Conservation (phyloP, 2,329 filamentous ascomycete genomes). For the Dryadomyces sulphureus region DNA sequence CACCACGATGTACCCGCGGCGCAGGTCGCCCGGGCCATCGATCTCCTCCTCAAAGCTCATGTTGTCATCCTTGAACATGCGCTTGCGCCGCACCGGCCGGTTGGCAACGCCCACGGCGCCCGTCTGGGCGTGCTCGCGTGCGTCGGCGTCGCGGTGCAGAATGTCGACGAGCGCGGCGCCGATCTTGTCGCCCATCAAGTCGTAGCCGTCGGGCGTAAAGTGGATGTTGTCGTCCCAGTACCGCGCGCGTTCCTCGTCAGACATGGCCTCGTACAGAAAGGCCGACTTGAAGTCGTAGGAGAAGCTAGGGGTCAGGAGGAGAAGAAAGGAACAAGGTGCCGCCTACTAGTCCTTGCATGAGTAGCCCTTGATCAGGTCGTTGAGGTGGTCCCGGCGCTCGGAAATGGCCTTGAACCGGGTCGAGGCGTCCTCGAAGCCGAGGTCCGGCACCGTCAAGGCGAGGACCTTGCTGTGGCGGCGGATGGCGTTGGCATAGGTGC, state of each 20-base stretch:
- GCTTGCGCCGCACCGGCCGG: slow-evolving; percentile 8
- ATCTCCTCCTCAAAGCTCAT: slow-evolving; percentile 33
- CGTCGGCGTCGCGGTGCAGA: slow-evolving; percentile 18
- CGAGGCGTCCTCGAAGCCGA: slow-evolving; percentile 13
- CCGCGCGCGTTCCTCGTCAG: slow-evolving; percentile 25
- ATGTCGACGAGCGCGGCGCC: slow-evolving; percentile 36
- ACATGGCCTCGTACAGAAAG: slow-evolving; percentile 38
- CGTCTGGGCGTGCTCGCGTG: slow-evolving; percentile 8
- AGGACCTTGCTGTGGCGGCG: slow-evolving; percentile 38
- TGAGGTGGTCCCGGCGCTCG: slow-evolving; percentile 23
- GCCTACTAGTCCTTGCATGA: slow-evolving; percentile 33
- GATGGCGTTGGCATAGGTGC: slow-evolving; percentile 35
- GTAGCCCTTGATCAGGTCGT: slow-evolving; percentile 35
- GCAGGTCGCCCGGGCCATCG: slow-evolving; percentile 29
- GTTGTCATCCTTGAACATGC: slow-evolving; percentile 23
- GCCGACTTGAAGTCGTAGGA: slow-evolving; percentile 39
- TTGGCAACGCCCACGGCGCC: background rate
- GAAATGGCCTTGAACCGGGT: background rate
- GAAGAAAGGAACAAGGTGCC: background rate
- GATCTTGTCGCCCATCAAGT: slow-evolving; percentile 44
- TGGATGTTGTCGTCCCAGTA: slow-evolving; percentile 51
- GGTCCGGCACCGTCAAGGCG: slow-evolving; percentile 48
- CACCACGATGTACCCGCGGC: slow-evolving; percentile 39
- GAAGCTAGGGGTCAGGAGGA: slow-evolving; percentile 23
- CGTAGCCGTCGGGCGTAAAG: slow-evolving; percentile 42